Evolutionary conservation across 306 rosid genomes (phyloP).

Genomic region (Vigna unguiculata): DNA sequence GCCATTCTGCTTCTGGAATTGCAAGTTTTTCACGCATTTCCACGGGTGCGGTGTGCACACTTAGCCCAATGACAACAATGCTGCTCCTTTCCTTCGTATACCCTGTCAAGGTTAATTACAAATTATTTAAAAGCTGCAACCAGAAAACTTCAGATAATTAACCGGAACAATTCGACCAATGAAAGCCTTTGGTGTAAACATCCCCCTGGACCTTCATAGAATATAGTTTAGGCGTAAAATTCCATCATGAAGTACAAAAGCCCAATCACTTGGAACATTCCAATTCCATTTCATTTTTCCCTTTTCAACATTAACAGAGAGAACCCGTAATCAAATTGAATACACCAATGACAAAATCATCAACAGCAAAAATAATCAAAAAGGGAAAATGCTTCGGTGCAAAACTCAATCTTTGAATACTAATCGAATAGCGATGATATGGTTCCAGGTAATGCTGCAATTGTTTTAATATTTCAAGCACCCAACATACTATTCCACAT

Average conservation of each 20-base stretch:
- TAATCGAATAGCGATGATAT: background rate
- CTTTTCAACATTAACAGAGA: background rate
- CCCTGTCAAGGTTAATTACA: slow-evolving; percentile 57
- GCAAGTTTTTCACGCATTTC: slow-evolving; percentile 99
- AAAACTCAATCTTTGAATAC: background rate
- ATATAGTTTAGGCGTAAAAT: background rate
- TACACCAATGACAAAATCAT: background rate
- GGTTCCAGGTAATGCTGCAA: background rate
- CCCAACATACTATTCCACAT: background rate
- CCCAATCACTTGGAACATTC: slow-evolving; percentile 11
- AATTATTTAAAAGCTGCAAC: background rate
- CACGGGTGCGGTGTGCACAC: slow-evolving; percentile 95
- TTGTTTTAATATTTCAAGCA: background rate
- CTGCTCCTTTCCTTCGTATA: slow-evolving; percentile 97
- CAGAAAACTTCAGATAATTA: slow-evolving; percentile 34
- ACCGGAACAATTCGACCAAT: background rate
- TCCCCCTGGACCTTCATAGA: background rate
- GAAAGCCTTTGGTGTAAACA: slow-evolving; percentile 1
- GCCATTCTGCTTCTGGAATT: slow-evolving; percentile 99
- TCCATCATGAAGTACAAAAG: slow-evolving; percentile 18
- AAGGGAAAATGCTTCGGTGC: background rate
- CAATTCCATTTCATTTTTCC: background rate
- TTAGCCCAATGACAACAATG: slow-evolving; percentile 93
- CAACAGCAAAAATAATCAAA: background rate
- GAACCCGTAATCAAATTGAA: slow-evolving; percentile 1